Conservation (phyloP, 2,329 filamentous ascomycete genomes). For the Talaromyces piceae region DNA sequence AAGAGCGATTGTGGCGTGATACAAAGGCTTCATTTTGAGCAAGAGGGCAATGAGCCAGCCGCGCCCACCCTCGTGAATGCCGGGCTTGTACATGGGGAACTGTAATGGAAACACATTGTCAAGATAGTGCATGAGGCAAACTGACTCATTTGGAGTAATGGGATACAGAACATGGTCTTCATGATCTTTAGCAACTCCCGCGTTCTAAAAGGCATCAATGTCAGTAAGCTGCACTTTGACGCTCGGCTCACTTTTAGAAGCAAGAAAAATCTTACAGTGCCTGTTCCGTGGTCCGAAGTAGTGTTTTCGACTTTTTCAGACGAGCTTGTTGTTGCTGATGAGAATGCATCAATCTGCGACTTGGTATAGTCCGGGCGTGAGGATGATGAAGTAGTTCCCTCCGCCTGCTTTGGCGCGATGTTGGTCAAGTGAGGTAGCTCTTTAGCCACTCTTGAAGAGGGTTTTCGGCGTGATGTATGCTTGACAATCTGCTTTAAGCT, state of each 20-base stretch:
- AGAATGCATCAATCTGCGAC: not conserved
- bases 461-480: slow-evolving; percentile 1
- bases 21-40: slow-evolving; percentile 1
- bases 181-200: not conserved
- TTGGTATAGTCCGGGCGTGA: not conserved
- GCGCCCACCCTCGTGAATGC: slow-evolving; percentile 1
- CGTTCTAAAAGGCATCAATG: not conserved
- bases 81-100: slow-evolving; percentile 5
- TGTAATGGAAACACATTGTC: slow-evolving; percentile 7
- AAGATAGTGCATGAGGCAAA: slow-evolving; percentile 5
- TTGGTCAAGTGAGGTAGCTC: not conserved
- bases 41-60: slow-evolving; percentile 3
- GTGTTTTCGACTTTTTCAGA: not conserved
- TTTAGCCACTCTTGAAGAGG: not conserved
- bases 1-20: slow-evolving; percentile 3
- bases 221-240: not conserved
- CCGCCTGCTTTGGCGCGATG: not conserved
- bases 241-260: not conserved
- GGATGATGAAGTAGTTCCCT: not conserved
- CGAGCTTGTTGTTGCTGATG: not conserved
- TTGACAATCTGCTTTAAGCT: slow-evolving; percentile 2
- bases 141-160: slow-evolving; percentile 1
- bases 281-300: not conserved
- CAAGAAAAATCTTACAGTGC: not conserved
- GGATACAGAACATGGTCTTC: not conserved